phyloP scores from a whole-genome alignment of 2,329 filamentous ascomycete species.

The Thermomyces lanuginosus region DNA sequence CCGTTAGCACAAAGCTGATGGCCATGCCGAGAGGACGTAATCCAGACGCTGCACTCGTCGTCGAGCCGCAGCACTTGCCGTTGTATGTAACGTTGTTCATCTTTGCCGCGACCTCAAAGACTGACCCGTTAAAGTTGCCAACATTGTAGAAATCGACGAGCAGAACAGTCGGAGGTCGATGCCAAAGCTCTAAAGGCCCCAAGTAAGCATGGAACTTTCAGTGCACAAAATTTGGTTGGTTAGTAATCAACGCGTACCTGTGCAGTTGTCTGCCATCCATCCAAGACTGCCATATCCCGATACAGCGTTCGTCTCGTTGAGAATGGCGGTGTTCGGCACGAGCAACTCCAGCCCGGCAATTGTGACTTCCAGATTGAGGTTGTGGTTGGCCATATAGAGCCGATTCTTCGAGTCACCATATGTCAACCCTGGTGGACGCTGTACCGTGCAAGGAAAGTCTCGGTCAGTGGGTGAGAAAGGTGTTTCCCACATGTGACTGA shows the following conservation, averaged over 20 bases:
- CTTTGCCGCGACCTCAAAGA: constrained; percentile 56
- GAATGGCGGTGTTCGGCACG: constrained; percentile 52
- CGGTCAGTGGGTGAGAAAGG: constrained; percentile 59
- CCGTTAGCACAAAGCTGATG: too few species aligned
- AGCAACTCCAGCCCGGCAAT: constrained; percentile 48
- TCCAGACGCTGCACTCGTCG: constrained; percentile 8
- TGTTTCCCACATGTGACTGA: constrained; percentile 79
- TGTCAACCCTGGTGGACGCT: constrained; percentile 55
- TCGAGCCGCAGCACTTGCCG: constrained; percentile 25
- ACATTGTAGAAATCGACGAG: constrained; percentile 76
- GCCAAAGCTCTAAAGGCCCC: constrained; percentile 38
- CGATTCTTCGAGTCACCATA: constrained; percentile 39
- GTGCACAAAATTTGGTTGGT: too few species aligned
- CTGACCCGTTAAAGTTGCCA: constrained; percentile 51
- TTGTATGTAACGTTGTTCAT: constrained; percentile 59
- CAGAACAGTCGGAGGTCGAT: constrained; percentile 56
- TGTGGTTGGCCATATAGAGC: constrained; percentile 79
- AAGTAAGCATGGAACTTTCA: constrained; percentile 1
- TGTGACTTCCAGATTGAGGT: constrained; percentile 63
- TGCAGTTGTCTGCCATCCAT: constrained; percentile 46
- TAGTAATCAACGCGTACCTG: constrained; percentile 16
- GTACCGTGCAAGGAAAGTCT: constrained; percentile 58
- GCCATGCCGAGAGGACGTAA: neutral
- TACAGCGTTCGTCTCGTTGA: constrained; percentile 57
- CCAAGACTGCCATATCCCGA: constrained; percentile 52